A percentile compares a stretch with the other conserved stretches of the same genome.
Conservation (phyloP, 768 basidiomycete species). For the Tephrocybe sp. region DNA sequence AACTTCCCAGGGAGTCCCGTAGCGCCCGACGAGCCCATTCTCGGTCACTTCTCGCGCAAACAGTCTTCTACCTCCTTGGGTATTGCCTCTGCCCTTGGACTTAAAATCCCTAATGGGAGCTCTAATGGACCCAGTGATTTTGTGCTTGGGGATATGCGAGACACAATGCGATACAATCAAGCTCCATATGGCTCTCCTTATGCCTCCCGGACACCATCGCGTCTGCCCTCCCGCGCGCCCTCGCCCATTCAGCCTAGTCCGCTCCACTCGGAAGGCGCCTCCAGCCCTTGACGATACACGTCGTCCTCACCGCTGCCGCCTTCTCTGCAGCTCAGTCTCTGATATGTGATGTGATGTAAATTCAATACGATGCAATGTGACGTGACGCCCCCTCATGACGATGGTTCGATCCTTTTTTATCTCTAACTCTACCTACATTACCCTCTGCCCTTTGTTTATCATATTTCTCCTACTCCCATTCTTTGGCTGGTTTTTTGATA, state of each 20-base stretch:
- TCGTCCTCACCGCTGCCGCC: neutral
- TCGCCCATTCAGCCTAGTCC: conserved; percentile 22
- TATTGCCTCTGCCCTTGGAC: conserved; percentile 49
- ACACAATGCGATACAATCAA: conserved; percentile 33
- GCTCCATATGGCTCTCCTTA: conserved; percentile 43
- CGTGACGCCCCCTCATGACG: conserved; percentile 11
- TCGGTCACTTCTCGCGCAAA: conserved; percentile 55
- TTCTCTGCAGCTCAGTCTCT: neutral
- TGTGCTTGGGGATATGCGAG: conserved; percentile 25
- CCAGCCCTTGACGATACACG: conserved; percentile 8
- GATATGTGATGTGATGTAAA: conserved; percentile 2
- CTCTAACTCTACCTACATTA: conserved; percentile 7
- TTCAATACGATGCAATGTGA: conserved; percentile 5
- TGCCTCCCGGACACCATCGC: conserved; percentile 30
- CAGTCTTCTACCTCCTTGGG: conserved; percentile 41
- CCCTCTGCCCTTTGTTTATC: neutral
- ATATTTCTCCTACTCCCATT: neutral
- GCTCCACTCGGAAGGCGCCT: conserved; percentile 10
- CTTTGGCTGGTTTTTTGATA: neutral
- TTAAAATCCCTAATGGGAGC: conserved; percentile 22
- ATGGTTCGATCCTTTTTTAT: conserved; percentile 1
- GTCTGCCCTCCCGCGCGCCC: conserved; percentile 31
- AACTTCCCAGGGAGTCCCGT: conserved; percentile 33
- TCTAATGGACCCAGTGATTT: conserved; percentile 10
- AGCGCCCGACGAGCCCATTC: conserved; percentile 50